Percentiles rank a stretch among this genome's conserved stretches.
Conservation (phyloP, 257 asterid species). For the Parsonsia alboflavescens region DNA sequence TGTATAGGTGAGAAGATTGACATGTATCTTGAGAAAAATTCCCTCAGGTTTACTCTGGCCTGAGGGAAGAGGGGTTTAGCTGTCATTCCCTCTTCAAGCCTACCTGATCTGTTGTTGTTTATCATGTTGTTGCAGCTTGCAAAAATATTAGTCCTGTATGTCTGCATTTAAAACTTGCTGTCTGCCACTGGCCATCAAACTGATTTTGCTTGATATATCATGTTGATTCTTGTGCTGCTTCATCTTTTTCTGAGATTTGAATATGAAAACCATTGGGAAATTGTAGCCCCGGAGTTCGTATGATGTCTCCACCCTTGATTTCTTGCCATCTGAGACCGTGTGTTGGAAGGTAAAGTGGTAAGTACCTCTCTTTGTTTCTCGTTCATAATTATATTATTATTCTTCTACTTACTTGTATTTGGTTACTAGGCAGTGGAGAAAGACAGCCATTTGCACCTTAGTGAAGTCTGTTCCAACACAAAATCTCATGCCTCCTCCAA, state of each 20-base stretch:
- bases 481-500: conserved; percentile 91
- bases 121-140: conserved; percentile 18
- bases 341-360: conserved; percentile 12
- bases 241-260: conserved; percentile 36
- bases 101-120: conserved; percentile 14
- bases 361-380: conserved; percentile 16
- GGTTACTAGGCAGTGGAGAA: conserved; percentile 70
- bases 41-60: conserved; percentile 7
- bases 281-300: conserved; percentile 84
- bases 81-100: neutral
- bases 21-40: conserved; percentile 15
- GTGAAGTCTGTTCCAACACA: conserved; percentile 92
- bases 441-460: conserved; percentile 83
- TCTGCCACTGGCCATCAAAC: conserved; percentile 9
- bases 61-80: conserved; percentile 4
- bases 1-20: conserved; percentile 14
- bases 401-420: conserved; percentile 63
- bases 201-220: neutral
- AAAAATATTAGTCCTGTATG: neutral
- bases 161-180: conserved; percentile 3
- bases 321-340: conserved; percentile 51
- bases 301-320: conserved; percentile 62
- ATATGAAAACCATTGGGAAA: conserved; percentile 76
- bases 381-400: neutral
- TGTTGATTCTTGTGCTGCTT: conserved; percentile 17